Base-by-base conservation (phyloP, 2,329 filamentous ascomycete genomes). In the Pseudocercospora vitis region DNA sequence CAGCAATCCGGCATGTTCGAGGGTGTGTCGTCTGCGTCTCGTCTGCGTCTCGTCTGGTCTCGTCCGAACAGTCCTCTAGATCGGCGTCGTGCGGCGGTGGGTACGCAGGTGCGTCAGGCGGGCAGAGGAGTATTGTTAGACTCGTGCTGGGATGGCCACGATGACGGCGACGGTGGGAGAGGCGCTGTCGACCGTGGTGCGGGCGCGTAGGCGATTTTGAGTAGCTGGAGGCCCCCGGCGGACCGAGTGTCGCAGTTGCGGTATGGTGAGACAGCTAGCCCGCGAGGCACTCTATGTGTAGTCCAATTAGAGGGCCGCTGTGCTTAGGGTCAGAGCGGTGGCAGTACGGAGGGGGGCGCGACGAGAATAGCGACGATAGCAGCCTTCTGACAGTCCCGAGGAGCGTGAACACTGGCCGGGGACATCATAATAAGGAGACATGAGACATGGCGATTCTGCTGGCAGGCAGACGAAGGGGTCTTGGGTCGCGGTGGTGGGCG, bases 1-100 rank as follows among this genome's bases (percentile, higher is more conserved):
- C 54, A 52, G 40, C 44, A 32, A 12, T 31, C 28, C 16, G 24
- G 51, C 52, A 55, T 52, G 24, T 33, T 54, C 51, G 48, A 53
- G 14, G n/a, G n/a, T n/a, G n/a, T n/a, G n/a, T n/a, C n/a, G n/a
- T n/a, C n/a, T n/a, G n/a, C n/a, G n/a, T n/a, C n/a, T n/a, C n/a
- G n/a, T n/a, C n/a, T n/a, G 44, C 18, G 33, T 48, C 29, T 48
- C 32, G 19, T 48, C 31, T 50, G 3, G 48, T 50, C 33, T 50
- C 48, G 33, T 19, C n/a, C n/a, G n/a, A n/a, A n/a, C n/a, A n/a
- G 9, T 50, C 33, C 32, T 50, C 48, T 37, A 31, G 50, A 18
- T n/a, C n/a, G n/a, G n/a, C n/a, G n/a, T n/a, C n/a, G n/a, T n/a
- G n/a, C n/a, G n/a, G n/a, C n/a, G n/a, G n/a, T n/a, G n/a, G n/a